phyloP scores from a whole-genome alignment of 768 basidiomycete genomes.

The Naematelia aurantialba region DNA sequence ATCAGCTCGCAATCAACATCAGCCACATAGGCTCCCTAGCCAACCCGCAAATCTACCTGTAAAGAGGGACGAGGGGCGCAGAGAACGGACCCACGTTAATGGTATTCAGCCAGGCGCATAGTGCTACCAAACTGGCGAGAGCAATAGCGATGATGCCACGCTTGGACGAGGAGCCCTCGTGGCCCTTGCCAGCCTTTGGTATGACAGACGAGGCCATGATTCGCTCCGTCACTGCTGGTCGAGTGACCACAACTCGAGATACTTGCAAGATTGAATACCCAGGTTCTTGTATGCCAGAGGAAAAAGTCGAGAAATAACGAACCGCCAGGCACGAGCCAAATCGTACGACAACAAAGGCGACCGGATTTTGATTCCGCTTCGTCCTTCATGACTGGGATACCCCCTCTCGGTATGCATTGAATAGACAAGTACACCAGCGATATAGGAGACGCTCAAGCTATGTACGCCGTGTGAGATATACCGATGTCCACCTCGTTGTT shows the following conservation, averaged over 20 bases:
- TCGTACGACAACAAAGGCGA: neutral
- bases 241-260: neutral
- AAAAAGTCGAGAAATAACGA: too few species aligned
- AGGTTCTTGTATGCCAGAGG: too few species aligned
- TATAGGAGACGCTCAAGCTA: too few species aligned
- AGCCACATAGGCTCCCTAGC: too few species aligned
- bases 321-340: neutral
- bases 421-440: too few species aligned
- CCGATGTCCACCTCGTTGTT: too few species aligned
- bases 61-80: neutral
- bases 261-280: too few species aligned
- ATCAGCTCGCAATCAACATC: too few species aligned
- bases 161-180: neutral
- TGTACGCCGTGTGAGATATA: too few species aligned
- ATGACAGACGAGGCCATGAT: neutral
- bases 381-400: neutral
- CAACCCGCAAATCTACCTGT: too few species aligned
- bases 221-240: neutral
- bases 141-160: conserved; percentile 8
- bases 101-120: conserved; percentile 33
- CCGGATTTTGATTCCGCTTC: neutral
- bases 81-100: conserved; percentile 38
- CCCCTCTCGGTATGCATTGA: too few species aligned
- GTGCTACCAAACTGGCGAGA: conserved; percentile 23
- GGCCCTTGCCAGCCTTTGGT: neutral